phyloP scores from a whole-genome alignment of 2,329 filamentous ascomycete genomes.

The Dothistroma pini region DNA sequence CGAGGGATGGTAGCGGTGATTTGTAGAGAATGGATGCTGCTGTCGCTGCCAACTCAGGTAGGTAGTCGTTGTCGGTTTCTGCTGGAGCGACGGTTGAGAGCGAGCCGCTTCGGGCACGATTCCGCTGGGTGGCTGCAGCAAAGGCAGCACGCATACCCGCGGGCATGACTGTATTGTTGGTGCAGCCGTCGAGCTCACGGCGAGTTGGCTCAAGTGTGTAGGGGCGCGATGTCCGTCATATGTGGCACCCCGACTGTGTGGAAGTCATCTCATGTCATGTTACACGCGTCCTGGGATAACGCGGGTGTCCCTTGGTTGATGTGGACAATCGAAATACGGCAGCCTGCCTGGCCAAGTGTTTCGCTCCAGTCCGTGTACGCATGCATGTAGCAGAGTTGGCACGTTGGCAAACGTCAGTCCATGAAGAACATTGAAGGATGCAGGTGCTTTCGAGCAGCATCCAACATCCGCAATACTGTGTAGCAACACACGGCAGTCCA shows the following conservation, averaged over 20 bases:
- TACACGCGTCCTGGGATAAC: background rate
- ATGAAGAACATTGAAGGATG: too few species aligned
- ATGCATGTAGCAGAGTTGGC: too few species aligned
- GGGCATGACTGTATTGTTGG: slow-evolving; percentile 8
- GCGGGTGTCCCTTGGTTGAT: background rate
- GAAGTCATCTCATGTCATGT: background rate
- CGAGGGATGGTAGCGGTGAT: slow-evolving; percentile 49
- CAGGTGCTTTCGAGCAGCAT: too few species aligned
- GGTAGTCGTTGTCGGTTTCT: slow-evolving; percentile 46
- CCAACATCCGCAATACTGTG: too few species aligned
- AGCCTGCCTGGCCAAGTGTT: background rate
- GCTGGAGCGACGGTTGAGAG: slow-evolving; percentile 48
- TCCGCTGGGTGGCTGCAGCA: slow-evolving; percentile 27
- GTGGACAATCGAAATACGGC: background rate
- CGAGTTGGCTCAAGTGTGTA: background rate
- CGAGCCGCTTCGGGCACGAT: slow-evolving; percentile 37
- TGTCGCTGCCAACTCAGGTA: slow-evolving; percentile 45
- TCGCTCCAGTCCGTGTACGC: too few species aligned
- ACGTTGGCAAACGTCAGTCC: background rate
- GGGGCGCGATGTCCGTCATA: background rate
- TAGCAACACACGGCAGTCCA: too few species aligned
- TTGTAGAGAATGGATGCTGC: slow-evolving; percentile 54
- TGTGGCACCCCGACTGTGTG: background rate
- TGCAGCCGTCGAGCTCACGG: background rate
- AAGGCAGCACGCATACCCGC: slow-evolving; percentile 31